Evolutionary conservation across 164 flowering plant species (phyloP), one percentile per base, ranked within the genome.

Genomic region (Akebia trifoliata): DNA sequence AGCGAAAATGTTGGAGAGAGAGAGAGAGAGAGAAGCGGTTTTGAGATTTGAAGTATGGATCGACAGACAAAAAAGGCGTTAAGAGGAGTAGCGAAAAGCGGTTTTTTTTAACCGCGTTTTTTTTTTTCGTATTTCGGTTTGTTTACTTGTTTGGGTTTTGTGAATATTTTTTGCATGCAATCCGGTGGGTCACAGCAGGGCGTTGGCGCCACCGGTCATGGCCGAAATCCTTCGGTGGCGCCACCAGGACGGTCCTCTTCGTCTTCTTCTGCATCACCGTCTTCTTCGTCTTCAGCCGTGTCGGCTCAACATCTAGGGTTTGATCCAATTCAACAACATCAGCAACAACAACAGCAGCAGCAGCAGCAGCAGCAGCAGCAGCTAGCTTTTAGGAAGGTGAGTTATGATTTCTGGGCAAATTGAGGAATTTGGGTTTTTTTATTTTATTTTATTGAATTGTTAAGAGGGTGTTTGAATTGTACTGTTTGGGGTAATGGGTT

Each of bases 231-330:
- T 55, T 72, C 72, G 60, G 71, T 64, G 59, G 79, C 74, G 38
- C 83, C 77, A 63, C 75, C 69, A 7, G 82, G 80, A 14, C 67
- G 79, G 61, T 67, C 81, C 11, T 57, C 78, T 18, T 64, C 87
- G 32, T 71, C 80, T 0, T 74, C 86, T 3, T 73, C 95, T 2
- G 85, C 91, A 0, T 83, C 90, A 28, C 90, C 90, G 28, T 73
- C 94, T 38, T 82, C 97, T 8, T 82, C 97, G 0, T 82, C 91
- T 0, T 89, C 97, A 8, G 92, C 89, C 0, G 91, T 78, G 0
- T 87, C 88, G 3, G 68, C 86, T 0, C 81, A 81, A 3, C 88
- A 83, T 56, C 54, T 77, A 25, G 86, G 83, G 56, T 78, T 85
- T 45, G 92, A 87, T 44, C 61, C 82, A 8, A 54, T 74, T 25